Conservation (phyloP, 2,329 filamentous ascomycete species). For the Alternaria sp. region DNA sequence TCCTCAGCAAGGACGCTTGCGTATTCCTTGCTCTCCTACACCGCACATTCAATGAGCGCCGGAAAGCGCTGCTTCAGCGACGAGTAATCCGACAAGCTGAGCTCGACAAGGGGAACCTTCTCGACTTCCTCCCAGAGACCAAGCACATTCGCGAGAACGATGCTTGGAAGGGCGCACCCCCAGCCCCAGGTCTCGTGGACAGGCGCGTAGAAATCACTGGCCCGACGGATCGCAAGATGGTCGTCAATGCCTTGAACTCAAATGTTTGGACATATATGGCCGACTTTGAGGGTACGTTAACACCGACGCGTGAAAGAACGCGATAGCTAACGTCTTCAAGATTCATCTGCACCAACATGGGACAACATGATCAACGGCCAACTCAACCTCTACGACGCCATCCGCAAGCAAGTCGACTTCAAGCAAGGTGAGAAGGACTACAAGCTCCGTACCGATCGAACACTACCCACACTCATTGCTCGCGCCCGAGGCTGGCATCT, state of each 20-base stretch:
- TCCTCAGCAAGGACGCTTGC: constrained; percentile 87
- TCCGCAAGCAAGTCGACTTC: constrained; percentile 93
- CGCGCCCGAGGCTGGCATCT: constrained; percentile 97
- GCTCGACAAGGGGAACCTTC: constrained; percentile 86
- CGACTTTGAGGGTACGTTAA: constrained; percentile 85
- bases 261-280: constrained; percentile 99
- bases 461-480: constrained; percentile 88
- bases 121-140: constrained; percentile 95
- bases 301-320: not conserved
- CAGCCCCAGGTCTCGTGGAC: constrained; percentile 91
- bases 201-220: constrained; percentile 96
- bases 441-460: constrained; percentile 91
- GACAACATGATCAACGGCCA: constrained; percentile 99
- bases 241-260: constrained; percentile 94
- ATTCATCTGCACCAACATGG: constrained; percentile 96
- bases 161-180: constrained; percentile 90
- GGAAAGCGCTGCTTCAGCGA: constrained; percentile 87
- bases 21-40: constrained; percentile 94
- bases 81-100: constrained; percentile 87
- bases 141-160: constrained; percentile 93
- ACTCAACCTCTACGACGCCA: constrained; percentile 95
- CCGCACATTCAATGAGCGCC: constrained; percentile 88
- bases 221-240: constrained; percentile 98
- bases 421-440: constrained; percentile 95
- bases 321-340: constrained; percentile 57